Conservation (phyloP, 2,329 filamentous ascomycete species). For the Botryotinia convoluta region DNA sequence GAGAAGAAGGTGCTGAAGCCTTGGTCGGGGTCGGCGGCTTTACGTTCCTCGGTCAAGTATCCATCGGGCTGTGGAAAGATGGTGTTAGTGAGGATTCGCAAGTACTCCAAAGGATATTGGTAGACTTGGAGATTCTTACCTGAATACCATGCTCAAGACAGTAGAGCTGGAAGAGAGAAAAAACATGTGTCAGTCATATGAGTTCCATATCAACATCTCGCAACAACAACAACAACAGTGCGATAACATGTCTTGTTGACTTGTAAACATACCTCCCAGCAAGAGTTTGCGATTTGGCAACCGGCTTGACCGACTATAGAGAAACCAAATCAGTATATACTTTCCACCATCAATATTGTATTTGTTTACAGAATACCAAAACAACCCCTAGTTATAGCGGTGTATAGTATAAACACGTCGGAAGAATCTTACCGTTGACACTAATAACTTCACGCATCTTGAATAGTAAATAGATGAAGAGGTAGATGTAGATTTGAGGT, state of each 20-base stretch:
- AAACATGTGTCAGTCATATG: conserved; percentile 33
- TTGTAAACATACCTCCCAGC: conserved; percentile 90
- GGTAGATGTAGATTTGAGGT: conserved; percentile 25
- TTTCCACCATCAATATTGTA: conserved; percentile 23
- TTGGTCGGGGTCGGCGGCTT: conserved; percentile 86
- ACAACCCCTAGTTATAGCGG: conserved; percentile 40
- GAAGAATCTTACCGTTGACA: conserved; percentile 79
- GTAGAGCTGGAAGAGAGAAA: conserved; percentile 70
- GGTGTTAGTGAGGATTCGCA: conserved; percentile 37
- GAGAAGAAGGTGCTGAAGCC: conserved; percentile 99
- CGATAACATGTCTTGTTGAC: conserved; percentile 29
- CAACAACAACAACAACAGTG: conserved; percentile 10
- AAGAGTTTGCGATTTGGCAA: conserved; percentile 99
- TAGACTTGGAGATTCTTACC: conserved; percentile 56
- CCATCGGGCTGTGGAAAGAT: conserved; percentile 75
- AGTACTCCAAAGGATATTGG: background rate
- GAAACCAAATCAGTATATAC: conserved; percentile 30
- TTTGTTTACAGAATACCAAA: conserved; percentile 25
- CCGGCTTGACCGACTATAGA: conserved; percentile 94
- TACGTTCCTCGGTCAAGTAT: conserved; percentile 97
- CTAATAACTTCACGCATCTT: conserved; percentile 99
- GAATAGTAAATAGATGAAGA: conserved; percentile 31
- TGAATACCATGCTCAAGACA: conserved; percentile 99
- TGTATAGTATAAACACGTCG: conserved; percentile 38
- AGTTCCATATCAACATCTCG: background rate